Base-by-base conservation (phyloP, 768 basidiomycete species). In the Terana coerulea region DNA sequence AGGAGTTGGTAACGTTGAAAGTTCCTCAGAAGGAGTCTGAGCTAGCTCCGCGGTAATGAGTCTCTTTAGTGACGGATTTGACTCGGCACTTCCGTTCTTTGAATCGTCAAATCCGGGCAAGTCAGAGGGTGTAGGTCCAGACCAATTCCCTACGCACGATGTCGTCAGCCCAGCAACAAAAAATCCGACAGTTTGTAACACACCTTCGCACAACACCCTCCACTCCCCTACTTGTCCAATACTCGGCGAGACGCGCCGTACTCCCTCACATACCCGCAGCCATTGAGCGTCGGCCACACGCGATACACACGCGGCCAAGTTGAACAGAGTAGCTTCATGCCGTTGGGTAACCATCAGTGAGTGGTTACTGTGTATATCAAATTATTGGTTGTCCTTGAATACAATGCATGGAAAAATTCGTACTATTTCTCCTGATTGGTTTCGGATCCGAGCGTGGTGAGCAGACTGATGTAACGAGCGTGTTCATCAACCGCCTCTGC, bases 251-350 rank as follows among this genome's bases (percentile, higher is more conserved):
- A 79, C 78, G 5, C 81, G 74, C 35, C 88, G 78, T 21, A 90
- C 77, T n/a, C 75, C 75, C 70, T 91, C 88, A 58, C 85, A 88
- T 11, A 78, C 69, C 31, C 81, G 80, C 21, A 77, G 62, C 88
- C 89, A 92, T 68, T 90, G 86, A 5, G 82, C 81, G 51, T 91
- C 88, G 1, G 87, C 88, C n/a, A 90, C 70, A 22, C 86, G 76
- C 8, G 84, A 75, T 17, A 91, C 69, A 51, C 75, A 77, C 0
- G 83, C 81, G 2, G 86, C 87, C 12, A 88, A 73, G 53, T 67
- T 76, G 45, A 79, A 82, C 1, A 81, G 83, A 0, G 79, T 78
- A 2, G 73, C 57, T 1, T 72, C 72, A 57, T 90, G 85, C 40
- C 76, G 75, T 59, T 86, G 81, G 1, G 79, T 82, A 24, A 89